A percentile compares a stretch with the other conserved stretches of the same genome.
Evolutionary conservation across 2,329 filamentous ascomycete species (phyloP).

Genomic region (Colletotrichum chlorophyti): DNA sequence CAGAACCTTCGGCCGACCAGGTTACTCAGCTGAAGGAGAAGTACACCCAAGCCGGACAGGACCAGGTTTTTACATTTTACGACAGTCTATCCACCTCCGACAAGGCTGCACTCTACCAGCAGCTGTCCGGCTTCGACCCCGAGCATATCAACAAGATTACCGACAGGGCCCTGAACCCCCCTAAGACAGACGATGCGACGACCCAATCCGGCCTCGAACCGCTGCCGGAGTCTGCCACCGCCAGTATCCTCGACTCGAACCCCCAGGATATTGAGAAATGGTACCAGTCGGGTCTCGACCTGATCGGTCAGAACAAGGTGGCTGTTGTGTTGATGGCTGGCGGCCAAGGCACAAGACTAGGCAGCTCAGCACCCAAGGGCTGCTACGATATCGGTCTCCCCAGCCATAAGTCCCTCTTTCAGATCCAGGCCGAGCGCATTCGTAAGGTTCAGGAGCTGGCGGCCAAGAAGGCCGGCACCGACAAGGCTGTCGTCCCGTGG

Average conservation of each 20-base stretch:
- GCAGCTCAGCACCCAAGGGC: conserved; percentile 94
- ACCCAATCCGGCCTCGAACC: conserved; percentile 74
- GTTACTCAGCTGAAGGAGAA: conserved; percentile 72
- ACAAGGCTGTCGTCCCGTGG: conserved; percentile 81
- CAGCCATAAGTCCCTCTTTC: conserved; percentile 93
- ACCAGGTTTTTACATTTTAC: conserved; percentile 85
- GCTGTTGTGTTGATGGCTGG: conserved; percentile 95
- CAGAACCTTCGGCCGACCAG: conserved; percentile 69
- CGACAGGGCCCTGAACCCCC: conserved; percentile 80
- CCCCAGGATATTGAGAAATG: conserved; percentile 79
- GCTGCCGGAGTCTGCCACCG: conserved; percentile 83
- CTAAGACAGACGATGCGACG: conserved; percentile 63
- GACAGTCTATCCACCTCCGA: conserved; percentile 77
- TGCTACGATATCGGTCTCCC: conserved; percentile 97
- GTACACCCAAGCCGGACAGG: conserved; percentile 78
- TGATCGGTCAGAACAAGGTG: conserved; percentile 78
- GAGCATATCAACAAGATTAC: conserved; percentile 87
- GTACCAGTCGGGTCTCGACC: conserved; percentile 84
- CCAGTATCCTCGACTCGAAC: conserved; percentile 90
- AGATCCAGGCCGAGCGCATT: conserved; percentile 96
- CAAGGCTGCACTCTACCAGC: conserved; percentile 80
- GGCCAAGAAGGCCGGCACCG: conserved; percentile 63
- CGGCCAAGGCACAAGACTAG: conserved; percentile 92
- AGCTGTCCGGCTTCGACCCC: conserved; percentile 84
- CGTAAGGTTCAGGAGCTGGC: conserved; percentile 84